Evolutionary conservation across 176 grass and related monocot species (phyloP), one percentile per base, ranked within the genome.

Genomic region (Aechmea fasciata): DNA sequence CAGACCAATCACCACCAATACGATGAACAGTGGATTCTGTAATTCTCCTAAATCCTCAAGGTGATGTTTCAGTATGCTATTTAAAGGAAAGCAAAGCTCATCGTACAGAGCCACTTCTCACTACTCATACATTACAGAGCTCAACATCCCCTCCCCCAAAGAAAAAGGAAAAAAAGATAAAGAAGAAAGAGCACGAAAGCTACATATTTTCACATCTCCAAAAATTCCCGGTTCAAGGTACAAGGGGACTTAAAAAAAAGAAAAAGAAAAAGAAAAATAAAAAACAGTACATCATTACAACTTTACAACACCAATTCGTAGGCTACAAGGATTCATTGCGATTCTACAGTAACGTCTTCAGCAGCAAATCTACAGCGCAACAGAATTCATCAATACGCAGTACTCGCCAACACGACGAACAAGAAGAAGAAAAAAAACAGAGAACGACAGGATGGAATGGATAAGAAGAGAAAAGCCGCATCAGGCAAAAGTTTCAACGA

Each of bases 341-440:
- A 59, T 48, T 11, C 52, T 68, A 66, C 64, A 48, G 14, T 57
- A n/a, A 11, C 52, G n/a, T 67, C 74, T 17, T 77, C 74, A 24
- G 65, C 65, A 69, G 65, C 65, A 77, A 66, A 59, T 77, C 74
- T 77, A 77, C 65, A 50, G 14, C 24, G 74, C 11, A 77, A 48
- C 28, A 49, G 54, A 55, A 57, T 33, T 59, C 26, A 61, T 69
- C 2, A 69, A 69, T 49, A 69, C 52, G 19, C 50, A 57, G 13
- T 52, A 24, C 49, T 61, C 13, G 62, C 33, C 12, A 7, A 41
- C 33, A 41, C 5, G 33, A 41, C 33, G 33, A 66, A 75, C 25
- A 75, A 62, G n/a, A 11, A 68, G 48, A 24, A 50, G 11, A 25
- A 81, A 63, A 29, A 49, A 47, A 64, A 3, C 47, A 41, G 20